phyloP scores from a whole-genome alignment of 805 yeast genomes.

The Myxozyma lipomycoides region DNA sequence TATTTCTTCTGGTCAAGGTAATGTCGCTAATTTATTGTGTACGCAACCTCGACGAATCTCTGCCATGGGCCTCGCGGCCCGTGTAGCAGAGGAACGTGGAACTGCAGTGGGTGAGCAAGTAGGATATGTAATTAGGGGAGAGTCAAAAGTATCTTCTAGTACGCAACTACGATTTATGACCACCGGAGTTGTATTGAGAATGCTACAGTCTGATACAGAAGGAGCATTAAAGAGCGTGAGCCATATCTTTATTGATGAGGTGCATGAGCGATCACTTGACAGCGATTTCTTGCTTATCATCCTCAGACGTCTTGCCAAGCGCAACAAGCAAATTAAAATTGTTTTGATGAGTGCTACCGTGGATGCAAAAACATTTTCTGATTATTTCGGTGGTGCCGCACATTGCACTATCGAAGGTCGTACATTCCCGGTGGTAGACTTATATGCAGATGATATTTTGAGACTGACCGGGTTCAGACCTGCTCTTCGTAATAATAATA shows the following conservation, averaged over 20 bases:
- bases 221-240: constrained; percentile 44
- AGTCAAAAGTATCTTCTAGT: constrained; percentile 54
- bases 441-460: constrained; percentile 65
- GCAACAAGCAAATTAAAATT: constrained; percentile 40
- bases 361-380: constrained; percentile 59
- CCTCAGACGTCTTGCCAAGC: constrained; percentile 55
- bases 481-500: constrained; percentile 2
- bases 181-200: constrained; percentile 84
- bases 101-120: constrained; percentile 65
- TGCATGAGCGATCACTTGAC: constrained; percentile 93
- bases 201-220: constrained; percentile 57
- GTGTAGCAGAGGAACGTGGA: constrained; percentile 81
- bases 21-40: constrained; percentile 62
- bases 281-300: constrained; percentile 79
- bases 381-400: constrained; percentile 59
- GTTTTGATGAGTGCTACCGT: constrained; percentile 94
- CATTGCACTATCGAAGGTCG: constrained; percentile 87
- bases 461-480: constrained; percentile 50
- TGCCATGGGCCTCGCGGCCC: constrained; percentile 88
- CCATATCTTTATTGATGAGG: constrained; percentile 85
- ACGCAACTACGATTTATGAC: constrained; percentile 87
- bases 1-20: constrained; percentile 40
- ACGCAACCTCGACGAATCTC: constrained; percentile 97
- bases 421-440: constrained; percentile 84
- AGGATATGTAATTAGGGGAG: constrained; percentile 90